Evolutionary conservation across 169 alveolate genomes (phyloP), one percentile per base, ranked within the genome.

Genomic region (Fabrea salina): DNA sequence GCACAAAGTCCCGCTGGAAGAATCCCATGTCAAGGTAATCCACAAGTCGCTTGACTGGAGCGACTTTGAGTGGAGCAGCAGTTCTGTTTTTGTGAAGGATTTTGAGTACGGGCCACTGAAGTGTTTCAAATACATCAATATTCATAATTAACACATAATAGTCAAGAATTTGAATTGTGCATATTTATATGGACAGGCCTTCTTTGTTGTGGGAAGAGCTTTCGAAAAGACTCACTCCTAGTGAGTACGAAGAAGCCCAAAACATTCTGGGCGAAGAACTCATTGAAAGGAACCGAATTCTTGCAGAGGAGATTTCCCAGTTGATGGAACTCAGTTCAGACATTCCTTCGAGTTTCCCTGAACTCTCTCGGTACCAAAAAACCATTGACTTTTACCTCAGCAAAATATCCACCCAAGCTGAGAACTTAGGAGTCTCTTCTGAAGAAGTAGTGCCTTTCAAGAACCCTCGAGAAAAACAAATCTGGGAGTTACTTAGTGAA

Each of bases 41-140:
- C 77, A 56, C 49, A 79, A 74, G 35, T 71, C 67, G 68, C 67
- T 90, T 22, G 91, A 87, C 53, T 90, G 95, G 95, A 72, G 75
- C 51, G 92, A 90, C 32, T 78, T 90, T 7, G 53, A 70, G 3
- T 90, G 95, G 95, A 89, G 92, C 19, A 91, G 85, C 72, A 82
- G 50, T 30, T 61, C 88, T 11, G 64, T 87, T 39, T 83, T 68
- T 61, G 66, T 86, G 16, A 82, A 84, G 44, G 88, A 78, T 7
- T 37, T n/a, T 7, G 50, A 58, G 51, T 59, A 49, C 40, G 79
- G 81, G 5, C 83, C 79, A 7, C 44, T 80, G 22, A 68, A 56
- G 27, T 70, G 79, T 44, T 80, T 57, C 30, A 80, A 80, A 37
- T 80, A 70, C 33, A 30, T 47, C 37, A 44, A 50, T 8, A 33